Conservation (phyloP, 2,329 filamentous ascomycete species). For the Penicillium sp. region DNA sequence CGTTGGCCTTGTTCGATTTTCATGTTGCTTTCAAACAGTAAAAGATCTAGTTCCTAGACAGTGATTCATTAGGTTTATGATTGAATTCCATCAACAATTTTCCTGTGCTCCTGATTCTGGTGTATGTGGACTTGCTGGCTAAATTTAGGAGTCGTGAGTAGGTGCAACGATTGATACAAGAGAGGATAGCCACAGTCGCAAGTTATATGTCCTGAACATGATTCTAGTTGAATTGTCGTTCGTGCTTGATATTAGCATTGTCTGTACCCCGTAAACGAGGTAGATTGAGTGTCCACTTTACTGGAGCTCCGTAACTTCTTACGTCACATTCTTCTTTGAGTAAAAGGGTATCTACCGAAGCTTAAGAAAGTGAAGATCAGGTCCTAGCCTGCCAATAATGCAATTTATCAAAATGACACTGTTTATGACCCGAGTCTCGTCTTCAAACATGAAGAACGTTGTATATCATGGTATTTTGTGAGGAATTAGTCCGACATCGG, state of each 20-base stretch:
- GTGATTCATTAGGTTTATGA: too few relatives aligned
- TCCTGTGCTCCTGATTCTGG: too few relatives aligned
- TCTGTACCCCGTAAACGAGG: not conserved
- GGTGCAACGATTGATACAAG: not conserved
- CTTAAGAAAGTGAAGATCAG: not conserved
- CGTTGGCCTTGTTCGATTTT: too few relatives aligned
- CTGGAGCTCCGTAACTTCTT: not conserved
- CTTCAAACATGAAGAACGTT: not conserved
- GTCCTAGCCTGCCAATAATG: not conserved
- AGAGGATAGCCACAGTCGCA: not conserved
- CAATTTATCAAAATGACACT: not conserved
- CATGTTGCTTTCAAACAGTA: too few relatives aligned
- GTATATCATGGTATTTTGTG: not conserved
- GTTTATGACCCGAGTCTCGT: not conserved
- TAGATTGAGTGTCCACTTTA: not conserved
- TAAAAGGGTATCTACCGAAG: not conserved
- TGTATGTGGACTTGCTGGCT: too few relatives aligned
- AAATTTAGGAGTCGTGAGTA: not conserved
- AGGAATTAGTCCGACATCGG: conserved; percentile 15
- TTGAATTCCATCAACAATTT: too few relatives aligned
- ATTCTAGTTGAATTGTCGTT: too few relatives aligned
- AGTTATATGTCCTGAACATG: too few relatives aligned
- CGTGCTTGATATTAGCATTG: too few relatives aligned
- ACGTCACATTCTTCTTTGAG: not conserved
- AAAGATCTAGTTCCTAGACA: too few relatives aligned